Percentiles rank a stretch among this genome's conserved stretches.
These are phyloP conservation scores for Coemansia sp. DNA, from an alignment of 192 early-diverging fungal species.

Conservation along the genomic window DNA sequence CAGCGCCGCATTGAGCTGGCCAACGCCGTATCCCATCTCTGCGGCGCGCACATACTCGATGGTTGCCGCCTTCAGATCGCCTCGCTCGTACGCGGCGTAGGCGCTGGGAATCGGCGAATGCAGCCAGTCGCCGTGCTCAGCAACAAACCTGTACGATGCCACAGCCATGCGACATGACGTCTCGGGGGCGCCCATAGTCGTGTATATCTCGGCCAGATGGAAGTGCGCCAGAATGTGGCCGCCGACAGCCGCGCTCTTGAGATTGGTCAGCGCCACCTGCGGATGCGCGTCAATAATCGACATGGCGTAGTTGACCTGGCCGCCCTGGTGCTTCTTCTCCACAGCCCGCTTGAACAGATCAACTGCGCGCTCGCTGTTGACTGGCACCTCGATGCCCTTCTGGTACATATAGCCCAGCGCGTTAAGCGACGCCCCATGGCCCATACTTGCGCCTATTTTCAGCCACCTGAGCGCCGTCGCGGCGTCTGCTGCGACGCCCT, in stretches of 20 bases:
- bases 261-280: conserved; percentile 55
- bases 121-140: conserved; percentile 86
- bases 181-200: conserved; percentile 54
- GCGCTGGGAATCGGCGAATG: conserved; percentile 68
- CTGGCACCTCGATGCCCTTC: conserved; percentile 62
- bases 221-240: conserved; percentile 81
- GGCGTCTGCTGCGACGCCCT: conserved; percentile 69
- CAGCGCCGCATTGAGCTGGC: conserved; percentile 89
- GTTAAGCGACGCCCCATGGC: conserved; percentile 69
- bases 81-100: conserved; percentile 57
- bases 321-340: conserved; percentile 70
- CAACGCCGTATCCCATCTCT: conserved; percentile 86
- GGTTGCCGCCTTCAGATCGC: conserved; percentile 71
- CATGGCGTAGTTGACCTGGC: conserved; percentile 73
- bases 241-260: conserved; percentile 62
- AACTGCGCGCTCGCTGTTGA: conserved; percentile 62
- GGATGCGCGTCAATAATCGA: conserved; percentile 22
- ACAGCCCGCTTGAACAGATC: conserved; percentile 73
- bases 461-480: conserved; percentile 78
- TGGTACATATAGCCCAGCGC: conserved; percentile 83
- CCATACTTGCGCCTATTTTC: conserved; percentile 63
- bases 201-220: conserved; percentile 75
- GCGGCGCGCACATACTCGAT: conserved; percentile 81
- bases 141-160: conserved; percentile 75
- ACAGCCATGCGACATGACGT: conserved; percentile 70